Evolutionary conservation across 495 filamentous ascomycete species (phyloP).

Genomic region (Aspergillus ostianus): DNA sequence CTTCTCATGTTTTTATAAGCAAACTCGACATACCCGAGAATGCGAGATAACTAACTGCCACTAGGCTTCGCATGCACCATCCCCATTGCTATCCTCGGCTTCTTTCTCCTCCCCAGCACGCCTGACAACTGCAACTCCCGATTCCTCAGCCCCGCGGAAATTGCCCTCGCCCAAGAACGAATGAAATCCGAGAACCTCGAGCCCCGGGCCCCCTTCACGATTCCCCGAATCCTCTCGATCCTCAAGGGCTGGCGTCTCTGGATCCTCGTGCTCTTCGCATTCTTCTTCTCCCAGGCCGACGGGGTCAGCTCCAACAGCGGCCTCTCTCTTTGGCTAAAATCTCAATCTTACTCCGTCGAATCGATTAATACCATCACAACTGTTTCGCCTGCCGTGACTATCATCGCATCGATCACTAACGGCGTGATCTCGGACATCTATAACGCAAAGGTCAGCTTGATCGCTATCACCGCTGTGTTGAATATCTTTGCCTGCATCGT

Average conservation of each 20-base stretch:
- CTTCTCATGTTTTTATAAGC: no score
- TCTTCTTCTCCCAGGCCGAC: conserved; percentile 34
- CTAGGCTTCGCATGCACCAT: conserved; percentile 29
- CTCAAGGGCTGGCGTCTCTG: conserved; percentile 26
- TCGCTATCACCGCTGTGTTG: conserved; percentile 37
- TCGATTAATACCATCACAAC: conserved; percentile 43
- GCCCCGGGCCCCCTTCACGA: conserved; percentile 26
- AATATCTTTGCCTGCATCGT: conserved; percentile 36
- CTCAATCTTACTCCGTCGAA: conserved; percentile 40
- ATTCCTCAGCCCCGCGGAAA: conserved; percentile 35
- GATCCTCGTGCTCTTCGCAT: conserved; percentile 34
- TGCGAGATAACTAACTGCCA: neutral
- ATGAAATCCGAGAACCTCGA: conserved; percentile 35
- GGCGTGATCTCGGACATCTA: conserved; percentile 46
- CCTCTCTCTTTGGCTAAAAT: conserved; percentile 41
- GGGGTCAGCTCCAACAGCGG: conserved; percentile 27
- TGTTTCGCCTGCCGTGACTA: conserved; percentile 37
- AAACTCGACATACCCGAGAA: no score
- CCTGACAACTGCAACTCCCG: conserved; percentile 39
- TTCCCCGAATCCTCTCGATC: conserved; percentile 16
- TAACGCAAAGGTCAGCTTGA: conserved; percentile 36
- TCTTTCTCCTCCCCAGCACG: conserved; percentile 37
- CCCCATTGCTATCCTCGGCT: conserved; percentile 25
- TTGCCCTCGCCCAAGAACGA: conserved; percentile 30
- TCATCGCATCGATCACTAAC: conserved; percentile 39